Percentiles rank a stretch among this genome's conserved stretches.
phyloP scores from a whole-genome alignment of 768 basidiomycete species.

The Clitopilus hobsonii region DNA sequence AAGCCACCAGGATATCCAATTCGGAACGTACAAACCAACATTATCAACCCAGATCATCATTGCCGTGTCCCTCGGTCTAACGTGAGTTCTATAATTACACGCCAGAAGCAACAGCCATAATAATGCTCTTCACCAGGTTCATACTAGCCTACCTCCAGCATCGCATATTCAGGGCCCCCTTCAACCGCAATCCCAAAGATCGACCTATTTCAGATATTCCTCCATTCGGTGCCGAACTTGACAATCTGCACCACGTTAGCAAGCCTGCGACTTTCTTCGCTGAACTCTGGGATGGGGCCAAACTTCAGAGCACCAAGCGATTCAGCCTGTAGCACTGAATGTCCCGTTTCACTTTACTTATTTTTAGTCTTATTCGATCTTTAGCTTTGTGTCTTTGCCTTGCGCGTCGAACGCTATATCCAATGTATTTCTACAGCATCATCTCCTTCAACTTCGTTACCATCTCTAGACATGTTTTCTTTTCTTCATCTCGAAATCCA shows the following conservation, averaged over 20 bases:
- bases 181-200: constrained; percentile 27
- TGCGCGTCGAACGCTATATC: background rate
- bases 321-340: constrained; percentile 20
- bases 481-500: background rate
- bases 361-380: background rate
- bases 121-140: constrained; percentile 30
- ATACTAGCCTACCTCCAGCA: constrained; percentile 51
- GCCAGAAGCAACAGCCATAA: background rate
- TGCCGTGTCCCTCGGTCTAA: constrained; percentile 47
- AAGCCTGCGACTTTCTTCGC: constrained; percentile 19
- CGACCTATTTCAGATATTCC: background rate
- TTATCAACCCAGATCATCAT: constrained; percentile 45
- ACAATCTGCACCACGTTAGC: constrained; percentile 13
- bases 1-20: constrained; percentile 37
- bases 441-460: background rate
- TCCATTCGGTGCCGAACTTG: constrained; percentile 4
- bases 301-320: constrained; percentile 15
- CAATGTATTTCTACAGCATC: background rate
- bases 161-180: constrained; percentile 44
- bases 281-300: constrained; percentile 20
- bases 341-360: background rate
- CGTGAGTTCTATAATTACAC: constrained; percentile 35
- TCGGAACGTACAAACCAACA: constrained; percentile 46
- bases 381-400: background rate
- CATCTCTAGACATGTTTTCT: background rate